Evolutionary conservation across 2,329 filamentous ascomycete species (phyloP).

Genomic region (Aspergillus novoparasiticus): DNA sequence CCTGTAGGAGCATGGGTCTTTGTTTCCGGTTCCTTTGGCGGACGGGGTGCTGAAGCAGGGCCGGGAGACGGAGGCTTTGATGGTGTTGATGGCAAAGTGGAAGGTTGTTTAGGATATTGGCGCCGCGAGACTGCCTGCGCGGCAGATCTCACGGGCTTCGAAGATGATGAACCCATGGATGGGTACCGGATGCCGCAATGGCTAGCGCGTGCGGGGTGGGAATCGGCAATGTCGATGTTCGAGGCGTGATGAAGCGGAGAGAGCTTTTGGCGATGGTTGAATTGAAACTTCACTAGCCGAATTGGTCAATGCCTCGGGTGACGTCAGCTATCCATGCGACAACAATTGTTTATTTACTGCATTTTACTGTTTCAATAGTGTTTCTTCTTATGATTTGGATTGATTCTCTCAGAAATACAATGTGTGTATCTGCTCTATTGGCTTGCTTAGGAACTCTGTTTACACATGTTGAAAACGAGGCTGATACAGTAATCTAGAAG

Average conservation of each 20-base stretch:
- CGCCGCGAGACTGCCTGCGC: conserved; percentile 54
- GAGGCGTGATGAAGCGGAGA: conserved; percentile 1
- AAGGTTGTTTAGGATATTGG: conserved; percentile 57
- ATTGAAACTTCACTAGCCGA: conserved; percentile 18
- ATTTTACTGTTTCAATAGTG: not conserved
- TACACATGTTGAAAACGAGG: not conserved
- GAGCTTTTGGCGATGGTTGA: not conserved
- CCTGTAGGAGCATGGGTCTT: conserved; percentile 19
- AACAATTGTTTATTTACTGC: not conserved
- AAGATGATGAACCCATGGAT: conserved; percentile 61
- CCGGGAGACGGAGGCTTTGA: conserved; percentile 35
- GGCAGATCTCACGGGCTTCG: conserved; percentile 55
- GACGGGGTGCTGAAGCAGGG: conserved; percentile 18
- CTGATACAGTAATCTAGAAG: not conserved
- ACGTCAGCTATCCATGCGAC: conserved; percentile 19
- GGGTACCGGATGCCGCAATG: not conserved
- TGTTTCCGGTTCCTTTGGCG: conserved; percentile 11
- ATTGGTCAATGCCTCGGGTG: conserved; percentile 18
- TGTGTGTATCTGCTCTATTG: not conserved
- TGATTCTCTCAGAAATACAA: not conserved
- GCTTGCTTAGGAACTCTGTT: not conserved
- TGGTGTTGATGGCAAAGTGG: conserved; percentile 38
- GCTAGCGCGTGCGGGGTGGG: not conserved
- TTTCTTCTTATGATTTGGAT: not conserved
- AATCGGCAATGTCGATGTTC: not conserved